These are phyloP conservation scores for Erodium trifolium DNA, from an alignment of 441 rosid genomes.

Conservation along the genomic window DNA sequence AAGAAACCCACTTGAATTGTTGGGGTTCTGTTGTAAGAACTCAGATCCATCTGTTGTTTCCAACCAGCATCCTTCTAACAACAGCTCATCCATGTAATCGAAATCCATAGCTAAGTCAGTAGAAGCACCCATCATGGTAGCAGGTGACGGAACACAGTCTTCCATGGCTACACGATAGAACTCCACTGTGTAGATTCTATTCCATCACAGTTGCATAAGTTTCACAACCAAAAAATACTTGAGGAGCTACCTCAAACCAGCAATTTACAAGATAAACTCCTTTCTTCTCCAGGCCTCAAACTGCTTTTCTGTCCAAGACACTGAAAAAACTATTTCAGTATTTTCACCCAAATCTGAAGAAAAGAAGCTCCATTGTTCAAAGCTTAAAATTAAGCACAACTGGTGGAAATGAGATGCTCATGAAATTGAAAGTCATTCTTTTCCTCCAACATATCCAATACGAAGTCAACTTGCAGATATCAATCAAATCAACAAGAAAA, in stretches of 20 bases:
- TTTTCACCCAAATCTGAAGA: no score
- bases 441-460: slow-evolving; percentile 8
- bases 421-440: background rate
- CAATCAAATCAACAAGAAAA: slow-evolving; percentile 15
- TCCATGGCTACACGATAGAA: slow-evolving; percentile 38
- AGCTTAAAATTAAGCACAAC: no score
- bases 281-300: no score
- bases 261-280: background rate
- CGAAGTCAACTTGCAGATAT: slow-evolving; percentile 17
- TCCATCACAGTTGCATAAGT: slow-evolving; percentile 6
- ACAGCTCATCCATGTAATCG: slow-evolving; percentile 57
- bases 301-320: no score
- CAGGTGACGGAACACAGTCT: slow-evolving; percentile 37
- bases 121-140: slow-evolving; percentile 23
- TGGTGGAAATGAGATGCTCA: no score
- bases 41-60: slow-evolving; percentile 74
- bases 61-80: slow-evolving; percentile 85
- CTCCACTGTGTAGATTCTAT: slow-evolving; percentile 2
- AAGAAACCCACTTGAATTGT: slow-evolving; percentile 29
- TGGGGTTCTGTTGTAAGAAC: slow-evolving; percentile 40
- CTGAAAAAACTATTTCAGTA: no score
- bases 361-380: no score
- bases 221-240: background rate
- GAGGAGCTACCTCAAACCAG: background rate
- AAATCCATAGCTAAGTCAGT: slow-evolving; percentile 49